Evolutionary conservation across 2,329 filamentous ascomycete species (phyloP).

Genomic region (Cercospora zeae-maydis): DNA sequence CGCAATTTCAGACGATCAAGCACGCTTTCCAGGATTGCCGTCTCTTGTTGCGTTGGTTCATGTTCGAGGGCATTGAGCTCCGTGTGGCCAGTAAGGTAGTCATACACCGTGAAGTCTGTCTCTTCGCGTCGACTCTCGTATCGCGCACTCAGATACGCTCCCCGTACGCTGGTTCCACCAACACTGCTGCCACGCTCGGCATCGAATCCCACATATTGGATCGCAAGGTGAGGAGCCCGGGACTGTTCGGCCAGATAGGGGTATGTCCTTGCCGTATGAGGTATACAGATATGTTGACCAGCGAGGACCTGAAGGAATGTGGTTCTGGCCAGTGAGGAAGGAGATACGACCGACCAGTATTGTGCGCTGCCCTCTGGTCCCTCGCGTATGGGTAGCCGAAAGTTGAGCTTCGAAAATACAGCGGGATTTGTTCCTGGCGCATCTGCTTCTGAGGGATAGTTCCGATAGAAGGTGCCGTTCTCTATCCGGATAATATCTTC

Average conservation of each 20-base stretch:
- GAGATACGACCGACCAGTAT: constrained; percentile 81
- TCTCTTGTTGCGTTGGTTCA: constrained; percentile 40
- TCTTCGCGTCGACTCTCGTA: constrained; percentile 86
- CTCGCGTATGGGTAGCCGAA: constrained; percentile 56
- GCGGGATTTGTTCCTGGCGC: constrained; percentile 36
- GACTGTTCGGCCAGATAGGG: constrained; percentile 65
- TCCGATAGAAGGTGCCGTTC: constrained; percentile 79
- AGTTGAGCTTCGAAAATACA: constrained; percentile 64
- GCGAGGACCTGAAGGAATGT: constrained; percentile 75
- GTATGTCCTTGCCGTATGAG: constrained; percentile 70
- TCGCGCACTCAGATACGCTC: constrained; percentile 79
- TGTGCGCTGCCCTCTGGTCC: constrained; percentile 38
- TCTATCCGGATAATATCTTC: constrained; percentile 58
- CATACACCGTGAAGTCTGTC: constrained; percentile 78
- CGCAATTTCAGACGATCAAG: constrained; percentile 66
- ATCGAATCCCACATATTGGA: constrained; percentile 89
- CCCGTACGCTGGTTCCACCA: constrained; percentile 57
- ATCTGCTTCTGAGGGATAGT: constrained; percentile 57
- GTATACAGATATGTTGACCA: constrained; percentile 71
- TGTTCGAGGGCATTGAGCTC: constrained; percentile 70
- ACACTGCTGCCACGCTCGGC: constrained; percentile 58
- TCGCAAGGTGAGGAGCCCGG: constrained; percentile 62
- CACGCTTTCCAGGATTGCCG: constrained; percentile 58
- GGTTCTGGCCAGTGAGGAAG: constrained; percentile 74
- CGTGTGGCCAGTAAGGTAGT: constrained; percentile 79